Conservation (phyloP, 768 basidiomycete species). For the Cubamyces sp. region DNA sequence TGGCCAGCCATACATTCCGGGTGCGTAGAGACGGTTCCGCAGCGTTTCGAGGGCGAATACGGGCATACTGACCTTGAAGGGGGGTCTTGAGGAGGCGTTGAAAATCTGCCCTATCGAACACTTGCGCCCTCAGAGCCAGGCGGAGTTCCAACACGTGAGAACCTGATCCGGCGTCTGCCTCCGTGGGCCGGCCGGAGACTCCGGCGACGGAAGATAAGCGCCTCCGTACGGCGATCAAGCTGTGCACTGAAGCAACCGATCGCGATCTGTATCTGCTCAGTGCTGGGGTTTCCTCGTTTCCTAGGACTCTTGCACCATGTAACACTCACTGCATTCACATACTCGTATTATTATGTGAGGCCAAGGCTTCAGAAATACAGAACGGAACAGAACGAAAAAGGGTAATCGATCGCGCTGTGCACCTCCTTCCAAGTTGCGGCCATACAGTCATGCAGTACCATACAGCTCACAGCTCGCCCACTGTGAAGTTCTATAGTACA, state of each 20-base stretch:
- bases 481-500: no score
- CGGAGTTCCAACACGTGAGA: constrained; percentile 27
- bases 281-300: no score
- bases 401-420: no score
- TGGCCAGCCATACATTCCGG: constrained; percentile 13
- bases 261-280: no score
- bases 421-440: no score
- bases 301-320: no score
- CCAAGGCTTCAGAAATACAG: no score
- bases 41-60: constrained; percentile 26
- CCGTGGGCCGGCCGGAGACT: constrained; percentile 6
- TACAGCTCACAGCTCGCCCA: no score
- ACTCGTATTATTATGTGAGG: no score
- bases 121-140: constrained; percentile 16
- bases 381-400: no score
- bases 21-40: constrained; percentile 27
- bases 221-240: neutral
- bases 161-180: constrained; percentile 5
- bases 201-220: neutral
- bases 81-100: constrained; percentile 37
- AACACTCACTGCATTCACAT: no score
- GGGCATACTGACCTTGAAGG: constrained; percentile 41
- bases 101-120: constrained; percentile 21
- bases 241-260: neutral
- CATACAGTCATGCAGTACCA: no score